Conservation (phyloP, 2,329 filamentous ascomycete species). For the Talaromyces sp. region DNA sequence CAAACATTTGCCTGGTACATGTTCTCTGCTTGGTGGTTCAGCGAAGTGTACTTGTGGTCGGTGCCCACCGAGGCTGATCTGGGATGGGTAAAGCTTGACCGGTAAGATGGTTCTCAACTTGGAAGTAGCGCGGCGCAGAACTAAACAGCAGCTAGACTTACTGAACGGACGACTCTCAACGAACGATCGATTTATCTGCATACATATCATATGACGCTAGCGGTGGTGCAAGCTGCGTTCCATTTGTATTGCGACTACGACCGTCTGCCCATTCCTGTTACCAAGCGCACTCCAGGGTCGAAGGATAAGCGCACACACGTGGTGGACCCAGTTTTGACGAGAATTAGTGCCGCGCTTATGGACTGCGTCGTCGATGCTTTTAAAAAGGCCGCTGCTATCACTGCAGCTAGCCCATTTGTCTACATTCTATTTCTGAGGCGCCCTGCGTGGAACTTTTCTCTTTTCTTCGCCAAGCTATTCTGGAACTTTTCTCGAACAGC, state of each 20-base stretch:
- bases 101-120: constrained; percentile 38
- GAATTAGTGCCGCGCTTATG: constrained; percentile 32
- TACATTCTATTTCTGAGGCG: constrained; percentile 61
- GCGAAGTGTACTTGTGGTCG: constrained; percentile 74
- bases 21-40: constrained; percentile 73
- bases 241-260: constrained; percentile 74
- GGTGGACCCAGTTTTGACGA: constrained; percentile 29
- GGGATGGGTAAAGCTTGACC: constrained; percentile 65
- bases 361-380: constrained; percentile 26
- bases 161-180: constrained; percentile 72
- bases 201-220: constrained; percentile 63
- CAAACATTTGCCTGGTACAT: constrained; percentile 72
- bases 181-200: constrained; percentile 80
- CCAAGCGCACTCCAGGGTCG: constrained; percentile 26
- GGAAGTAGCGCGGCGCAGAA: neutral
- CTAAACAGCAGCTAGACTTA: constrained; percentile 27
- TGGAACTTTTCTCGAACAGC: constrained; percentile 71
- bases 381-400: constrained; percentile 35
- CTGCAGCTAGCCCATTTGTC: constrained; percentile 46
- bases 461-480: constrained; percentile 65
- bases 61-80: constrained; percentile 57
- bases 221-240: constrained; percentile 60
- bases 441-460: constrained; percentile 62
- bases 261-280: constrained; percentile 51
- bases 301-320: constrained; percentile 32